These are phyloP conservation scores for Aspergillus baeticus DNA, from an alignment of 495 filamentous ascomycete species.

Conservation along the genomic window DNA sequence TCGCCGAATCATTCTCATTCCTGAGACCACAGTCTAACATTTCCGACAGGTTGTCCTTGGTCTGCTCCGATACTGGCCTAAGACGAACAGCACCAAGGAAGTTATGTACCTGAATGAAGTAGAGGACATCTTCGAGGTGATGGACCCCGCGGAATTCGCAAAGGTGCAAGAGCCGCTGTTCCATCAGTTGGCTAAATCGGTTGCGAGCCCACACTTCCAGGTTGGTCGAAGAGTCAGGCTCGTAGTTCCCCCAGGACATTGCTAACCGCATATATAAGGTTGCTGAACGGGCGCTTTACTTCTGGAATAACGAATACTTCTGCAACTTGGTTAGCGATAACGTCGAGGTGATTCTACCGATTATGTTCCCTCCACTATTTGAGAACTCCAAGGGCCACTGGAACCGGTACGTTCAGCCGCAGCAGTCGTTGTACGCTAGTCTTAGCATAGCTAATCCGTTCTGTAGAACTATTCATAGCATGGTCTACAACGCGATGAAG, in stretches of 20 bases:
- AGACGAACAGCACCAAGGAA: slow-evolving; percentile 98
- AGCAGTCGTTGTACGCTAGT: not conserved
- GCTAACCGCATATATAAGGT: slow-evolving; percentile 51
- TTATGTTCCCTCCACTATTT: slow-evolving; percentile 98
- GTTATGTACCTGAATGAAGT: slow-evolving; percentile 99
- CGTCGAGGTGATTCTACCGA: slow-evolving; percentile 94
- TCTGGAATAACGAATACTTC: slow-evolving; percentile 99
- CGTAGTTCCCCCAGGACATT: too few species aligned
- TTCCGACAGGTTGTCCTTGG: slow-evolving; percentile 79
- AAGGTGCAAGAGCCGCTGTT: slow-evolving; percentile 98
- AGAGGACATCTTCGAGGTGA: slow-evolving; percentile 99
- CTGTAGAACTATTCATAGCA: slow-evolving; percentile 92
- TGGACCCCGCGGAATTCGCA: slow-evolving; percentile 98
- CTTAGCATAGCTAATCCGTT: slow-evolving; percentile 16
- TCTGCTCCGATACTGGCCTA: slow-evolving; percentile 95
- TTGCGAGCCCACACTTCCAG: slow-evolving; percentile 98
- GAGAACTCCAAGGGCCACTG: slow-evolving; percentile 99
- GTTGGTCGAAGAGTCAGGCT: slow-evolving; percentile 38
- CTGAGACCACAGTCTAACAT: slow-evolving; percentile 6
- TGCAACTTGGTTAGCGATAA: slow-evolving; percentile 99
- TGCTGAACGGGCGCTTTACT: slow-evolving; percentile 94
- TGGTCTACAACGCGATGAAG: slow-evolving; percentile 99
- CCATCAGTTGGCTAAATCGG: slow-evolving; percentile 94
- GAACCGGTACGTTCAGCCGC: slow-evolving; percentile 71
- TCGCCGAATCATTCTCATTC: not conserved